Conservation (phyloP, 2,329 filamentous ascomycete genomes). For the Alternaria triticimaculans region DNA sequence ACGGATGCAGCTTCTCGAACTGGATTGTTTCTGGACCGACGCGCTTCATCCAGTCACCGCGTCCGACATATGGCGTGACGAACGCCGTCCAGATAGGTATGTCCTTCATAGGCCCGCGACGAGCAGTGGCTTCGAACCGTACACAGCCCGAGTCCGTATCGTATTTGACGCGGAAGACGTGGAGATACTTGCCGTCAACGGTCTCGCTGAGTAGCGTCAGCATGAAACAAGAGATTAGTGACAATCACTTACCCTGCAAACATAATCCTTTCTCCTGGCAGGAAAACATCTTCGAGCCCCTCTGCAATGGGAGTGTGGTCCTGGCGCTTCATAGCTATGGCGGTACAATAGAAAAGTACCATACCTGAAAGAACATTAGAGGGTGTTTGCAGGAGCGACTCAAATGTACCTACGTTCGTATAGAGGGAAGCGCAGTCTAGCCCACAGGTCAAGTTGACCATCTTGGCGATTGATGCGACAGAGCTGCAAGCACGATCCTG, state of each 20-base stretch:
- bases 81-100: slow-evolving; percentile 66
- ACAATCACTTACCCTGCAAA: slow-evolving; percentile 56
- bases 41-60: slow-evolving; percentile 57
- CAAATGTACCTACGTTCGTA: slow-evolving; percentile 58
- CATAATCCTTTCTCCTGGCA: slow-evolving; percentile 53
- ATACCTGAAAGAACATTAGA: slow-evolving; percentile 51
- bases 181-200: slow-evolving; percentile 58
- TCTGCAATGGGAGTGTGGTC: slow-evolving; percentile 53
- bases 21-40: slow-evolving; percentile 53
- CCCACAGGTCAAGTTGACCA: slow-evolving; percentile 58
- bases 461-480: slow-evolving; percentile 49
- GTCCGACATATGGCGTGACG: slow-evolving; percentile 52
- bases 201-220: slow-evolving; percentile 55
- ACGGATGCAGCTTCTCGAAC: slow-evolving; percentile 59
- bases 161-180: slow-evolving; percentile 62
- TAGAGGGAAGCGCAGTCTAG: slow-evolving; percentile 60
- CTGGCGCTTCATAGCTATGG: slow-evolving; percentile 65
- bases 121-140: slow-evolving; percentile 63
- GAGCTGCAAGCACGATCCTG: slow-evolving; percentile 51
- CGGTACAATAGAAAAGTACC: slow-evolving; percentile 64
- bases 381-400: neutral
- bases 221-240: neutral
- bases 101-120: slow-evolving; percentile 59
- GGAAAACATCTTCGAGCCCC: slow-evolving; percentile 57
- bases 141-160: slow-evolving; percentile 60